These are phyloP conservation scores for Coleophoma eucalyptorum DNA, from an alignment of 2,329 filamentous ascomycete species.

Conservation along the genomic window DNA sequence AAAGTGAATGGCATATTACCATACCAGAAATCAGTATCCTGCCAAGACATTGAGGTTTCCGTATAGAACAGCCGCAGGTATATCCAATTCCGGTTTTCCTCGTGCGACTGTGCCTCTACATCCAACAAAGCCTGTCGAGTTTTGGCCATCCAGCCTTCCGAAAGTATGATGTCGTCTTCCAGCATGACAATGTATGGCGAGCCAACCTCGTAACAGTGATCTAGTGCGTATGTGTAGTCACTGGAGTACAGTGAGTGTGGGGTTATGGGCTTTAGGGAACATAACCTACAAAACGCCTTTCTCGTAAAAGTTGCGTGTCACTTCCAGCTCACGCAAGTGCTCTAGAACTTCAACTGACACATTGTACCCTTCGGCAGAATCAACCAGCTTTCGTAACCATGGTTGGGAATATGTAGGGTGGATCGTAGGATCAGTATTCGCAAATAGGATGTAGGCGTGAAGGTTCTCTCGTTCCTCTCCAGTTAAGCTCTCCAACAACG, in stretches of 20 bases:
- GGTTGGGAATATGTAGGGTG: constrained; percentile 11
- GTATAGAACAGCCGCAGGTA: constrained; percentile 18
- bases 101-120: constrained; percentile 6
- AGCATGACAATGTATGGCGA: constrained; percentile 30
- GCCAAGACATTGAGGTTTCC: constrained; percentile 12
- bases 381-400: constrained; percentile 12
- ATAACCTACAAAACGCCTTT: constrained; percentile 28
- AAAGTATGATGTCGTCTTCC: constrained; percentile 33
- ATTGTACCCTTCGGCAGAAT: constrained; percentile 9
- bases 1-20: constrained; percentile 5
- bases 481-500: constrained; percentile 17
- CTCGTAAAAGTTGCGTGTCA: constrained; percentile 22
- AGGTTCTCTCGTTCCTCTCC: constrained; percentile 15
- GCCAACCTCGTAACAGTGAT: constrained; percentile 22
- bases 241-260: constrained; percentile 4
- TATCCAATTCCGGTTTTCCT: constrained; percentile 9
- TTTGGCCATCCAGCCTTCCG: constrained; percentile 30
- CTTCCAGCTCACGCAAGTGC: constrained; percentile 20
- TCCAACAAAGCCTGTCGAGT: constrained; percentile 12
- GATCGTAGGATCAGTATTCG: constrained; percentile 11
- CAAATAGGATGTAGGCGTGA: constrained; percentile 14
- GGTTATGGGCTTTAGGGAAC: neutral
- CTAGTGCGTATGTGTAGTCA: constrained; percentile 28
- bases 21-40: constrained; percentile 8
- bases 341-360: constrained; percentile 7